Conservation (phyloP, 179 eudicot species). For the Camellia oleifera region DNA sequence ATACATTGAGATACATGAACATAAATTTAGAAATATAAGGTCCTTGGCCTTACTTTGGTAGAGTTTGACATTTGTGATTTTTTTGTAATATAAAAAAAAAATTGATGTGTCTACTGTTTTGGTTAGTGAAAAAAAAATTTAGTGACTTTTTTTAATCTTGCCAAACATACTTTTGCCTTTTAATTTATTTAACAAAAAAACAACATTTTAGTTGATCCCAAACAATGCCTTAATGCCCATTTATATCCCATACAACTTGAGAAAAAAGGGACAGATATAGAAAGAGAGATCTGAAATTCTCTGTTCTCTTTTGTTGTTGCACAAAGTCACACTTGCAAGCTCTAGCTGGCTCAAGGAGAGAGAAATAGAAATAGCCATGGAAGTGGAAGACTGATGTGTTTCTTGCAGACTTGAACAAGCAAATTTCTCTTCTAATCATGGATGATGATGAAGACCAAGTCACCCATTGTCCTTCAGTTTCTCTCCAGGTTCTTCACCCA, state of each 20-base stretch:
- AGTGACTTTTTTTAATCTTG: too few species aligned
- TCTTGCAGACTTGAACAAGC: slow-evolving; percentile 74
- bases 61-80: too few species aligned
- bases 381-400: slow-evolving; percentile 69
- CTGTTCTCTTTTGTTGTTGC: not conserved
- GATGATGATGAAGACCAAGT: slow-evolving; percentile 58
- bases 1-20: too few species aligned
- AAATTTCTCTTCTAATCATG: slow-evolving; percentile 74
- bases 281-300: not conserved
- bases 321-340: not conserved
- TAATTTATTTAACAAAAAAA: too few species aligned
- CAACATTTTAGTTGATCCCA: not conserved
- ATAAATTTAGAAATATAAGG: too few species aligned
- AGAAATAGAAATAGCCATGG: slow-evolving; percentile 49
- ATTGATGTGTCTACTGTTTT: too few species aligned
- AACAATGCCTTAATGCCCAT: slow-evolving; percentile 7
- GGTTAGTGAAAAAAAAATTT: too few species aligned
- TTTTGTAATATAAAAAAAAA: too few species aligned
- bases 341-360: not conserved
- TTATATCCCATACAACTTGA: slow-evolving; percentile 16
- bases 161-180: too few species aligned
- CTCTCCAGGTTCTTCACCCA: slow-evolving; percentile 45
- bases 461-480: slow-evolving; percentile 40
- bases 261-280: not conserved
- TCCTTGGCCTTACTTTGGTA: too few species aligned